These are phyloP conservation scores for Mrakia frigida DNA, from an alignment of 768 basidiomycete genomes.

Conservation along the genomic window DNA sequence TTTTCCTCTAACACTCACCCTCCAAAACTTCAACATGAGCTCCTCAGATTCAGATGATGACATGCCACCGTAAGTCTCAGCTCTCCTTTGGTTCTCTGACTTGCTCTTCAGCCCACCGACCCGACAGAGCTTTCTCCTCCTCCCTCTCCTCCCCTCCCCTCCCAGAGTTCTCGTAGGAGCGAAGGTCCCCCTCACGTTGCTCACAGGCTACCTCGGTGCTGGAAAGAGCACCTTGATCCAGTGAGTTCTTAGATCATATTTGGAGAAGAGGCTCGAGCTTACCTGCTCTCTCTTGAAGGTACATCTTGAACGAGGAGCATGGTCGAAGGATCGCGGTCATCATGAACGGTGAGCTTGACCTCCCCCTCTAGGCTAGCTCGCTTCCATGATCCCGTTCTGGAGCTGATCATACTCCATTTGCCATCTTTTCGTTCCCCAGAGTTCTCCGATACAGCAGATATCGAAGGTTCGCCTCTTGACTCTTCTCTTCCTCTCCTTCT, in stretches of 20 bases:
- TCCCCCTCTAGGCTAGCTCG: not conserved
- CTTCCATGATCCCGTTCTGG: not conserved
- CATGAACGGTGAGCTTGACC: conserved; percentile 30
- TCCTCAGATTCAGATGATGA: conserved; percentile 30
- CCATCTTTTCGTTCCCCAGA: conserved; percentile 1
- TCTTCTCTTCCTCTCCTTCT: not conserved
- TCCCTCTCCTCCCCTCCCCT: not conserved
- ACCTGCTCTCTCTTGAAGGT: not conserved
- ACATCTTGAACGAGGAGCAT: conserved; percentile 31
- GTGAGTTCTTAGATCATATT: not conserved
- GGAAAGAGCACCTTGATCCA: conserved; percentile 30
- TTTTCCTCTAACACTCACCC: not conserved
- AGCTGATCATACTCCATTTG: not conserved
- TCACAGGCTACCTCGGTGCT: conserved; percentile 29
- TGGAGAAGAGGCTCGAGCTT: not conserved
- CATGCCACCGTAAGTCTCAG: conserved; percentile 20
- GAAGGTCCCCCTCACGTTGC: conserved; percentile 29
- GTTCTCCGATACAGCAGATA: conserved; percentile 32
- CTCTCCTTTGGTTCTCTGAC: no score
- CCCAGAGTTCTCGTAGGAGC: conserved; percentile 30
- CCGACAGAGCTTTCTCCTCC: not conserved
- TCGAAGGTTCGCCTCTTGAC: conserved; percentile 15
- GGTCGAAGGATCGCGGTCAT: conserved; percentile 32
- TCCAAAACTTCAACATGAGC: not conserved
- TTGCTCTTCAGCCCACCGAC: not conserved